Evolutionary conservation across 306 rosid genomes (phyloP).

Genomic region (Arachis hypogaea): DNA sequence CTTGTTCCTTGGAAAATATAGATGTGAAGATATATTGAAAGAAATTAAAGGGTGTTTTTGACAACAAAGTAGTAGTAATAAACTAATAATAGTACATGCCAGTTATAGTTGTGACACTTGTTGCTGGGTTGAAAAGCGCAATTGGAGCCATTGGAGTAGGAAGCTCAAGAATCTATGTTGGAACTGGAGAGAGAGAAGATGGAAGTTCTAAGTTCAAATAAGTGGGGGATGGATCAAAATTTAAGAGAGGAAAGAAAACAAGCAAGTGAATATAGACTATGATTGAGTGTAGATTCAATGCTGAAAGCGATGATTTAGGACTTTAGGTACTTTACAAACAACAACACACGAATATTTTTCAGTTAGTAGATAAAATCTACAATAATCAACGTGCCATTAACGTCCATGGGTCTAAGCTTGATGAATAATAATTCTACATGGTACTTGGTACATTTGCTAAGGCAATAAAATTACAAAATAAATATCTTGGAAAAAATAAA

Average conservation of each 20-base stretch:
- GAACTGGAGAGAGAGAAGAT: neutral
- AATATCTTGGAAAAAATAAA: no score
- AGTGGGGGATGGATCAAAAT: neutral
- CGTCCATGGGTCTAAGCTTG: no score
- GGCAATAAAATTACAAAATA: no score
- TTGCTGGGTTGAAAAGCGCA: conserved; percentile 42
- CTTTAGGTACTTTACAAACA: no score
- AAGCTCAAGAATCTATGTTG: conserved; percentile 11
- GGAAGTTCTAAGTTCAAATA: neutral
- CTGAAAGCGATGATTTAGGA: conserved; percentile 27
- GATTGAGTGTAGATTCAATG: conserved; percentile 26
- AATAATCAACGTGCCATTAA: no score
- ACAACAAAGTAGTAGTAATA: neutral
- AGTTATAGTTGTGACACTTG: conserved; percentile 32
- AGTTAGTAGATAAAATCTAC: no score
- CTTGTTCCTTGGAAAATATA: neutral
- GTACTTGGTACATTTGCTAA: no score
- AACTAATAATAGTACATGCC: conserved; percentile 39
- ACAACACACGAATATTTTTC: no score
- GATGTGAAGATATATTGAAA: no score
- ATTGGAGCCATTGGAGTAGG: conserved; percentile 51
- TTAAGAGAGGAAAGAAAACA: neutral
- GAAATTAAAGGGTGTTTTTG: neutral
- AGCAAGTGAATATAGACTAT: conserved; percentile 12
- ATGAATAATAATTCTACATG: no score